Evolutionary conservation across 2,329 filamentous ascomycete genomes (phyloP).

Genomic region (Fusarium subglutinans): DNA sequence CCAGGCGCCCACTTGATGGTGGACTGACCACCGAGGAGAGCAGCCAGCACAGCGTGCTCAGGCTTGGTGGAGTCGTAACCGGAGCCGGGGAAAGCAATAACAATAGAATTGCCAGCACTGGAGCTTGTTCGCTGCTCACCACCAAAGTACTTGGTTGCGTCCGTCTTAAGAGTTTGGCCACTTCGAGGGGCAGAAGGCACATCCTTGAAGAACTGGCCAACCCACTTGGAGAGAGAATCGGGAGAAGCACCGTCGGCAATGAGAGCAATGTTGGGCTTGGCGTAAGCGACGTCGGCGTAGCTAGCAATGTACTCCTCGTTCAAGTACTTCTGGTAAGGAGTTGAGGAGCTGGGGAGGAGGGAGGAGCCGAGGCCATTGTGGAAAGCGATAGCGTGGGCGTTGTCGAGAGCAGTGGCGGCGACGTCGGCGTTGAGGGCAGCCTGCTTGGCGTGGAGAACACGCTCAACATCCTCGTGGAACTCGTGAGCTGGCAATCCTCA

Average conservation of each 20-base stretch:
- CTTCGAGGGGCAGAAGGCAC: conserved; percentile 65
- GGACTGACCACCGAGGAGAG: conserved; percentile 89
- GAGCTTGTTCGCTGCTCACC: conserved; percentile 92
- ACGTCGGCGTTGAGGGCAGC: conserved; percentile 72
- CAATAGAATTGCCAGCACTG: conserved; percentile 79
- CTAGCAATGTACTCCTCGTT: conserved; percentile 77
- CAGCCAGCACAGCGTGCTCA: conserved; percentile 85
- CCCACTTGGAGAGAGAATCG: conserved; percentile 84
- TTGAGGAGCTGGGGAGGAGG: conserved; percentile 75
- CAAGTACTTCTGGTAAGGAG: conserved; percentile 82
- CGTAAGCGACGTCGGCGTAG: conserved; percentile 82
- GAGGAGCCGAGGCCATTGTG: conserved; percentile 89
- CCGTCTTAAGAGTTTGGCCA: conserved; percentile 63
- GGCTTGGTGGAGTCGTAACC: conserved; percentile 86
- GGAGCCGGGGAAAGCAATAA: conserved; percentile 92
- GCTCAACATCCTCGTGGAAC: conserved; percentile 86
- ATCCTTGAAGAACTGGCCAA: conserved; percentile 88
- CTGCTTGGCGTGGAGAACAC: conserved; percentile 80
- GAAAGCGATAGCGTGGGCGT: conserved; percentile 87
- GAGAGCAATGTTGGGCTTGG: conserved; percentile 89
- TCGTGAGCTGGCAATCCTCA: conserved; percentile 73
- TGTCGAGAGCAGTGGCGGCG: conserved; percentile 79
- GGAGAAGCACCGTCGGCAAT: conserved; percentile 88
- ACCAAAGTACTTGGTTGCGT: conserved; percentile 87
- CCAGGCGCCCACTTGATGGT: conserved; percentile 96